Evolutionary conservation across 768 basidiomycete genomes (phyloP).

Genomic region (Hygrocybe coccinea): DNA sequence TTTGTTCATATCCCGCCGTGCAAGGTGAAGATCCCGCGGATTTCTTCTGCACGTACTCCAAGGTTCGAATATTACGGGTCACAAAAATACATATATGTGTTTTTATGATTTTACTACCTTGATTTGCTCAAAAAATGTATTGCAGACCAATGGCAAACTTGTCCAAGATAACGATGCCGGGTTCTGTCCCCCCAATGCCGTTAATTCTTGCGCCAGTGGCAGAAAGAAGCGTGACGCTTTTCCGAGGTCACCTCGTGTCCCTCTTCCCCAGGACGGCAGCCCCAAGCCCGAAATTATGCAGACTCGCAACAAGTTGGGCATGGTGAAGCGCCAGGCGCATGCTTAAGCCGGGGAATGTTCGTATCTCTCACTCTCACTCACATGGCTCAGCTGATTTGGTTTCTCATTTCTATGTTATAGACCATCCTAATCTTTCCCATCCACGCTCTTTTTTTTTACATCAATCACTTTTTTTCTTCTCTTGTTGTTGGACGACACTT

Average conservation of each 20-base stretch:
- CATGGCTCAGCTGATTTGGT: too few species aligned
- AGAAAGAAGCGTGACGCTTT: neutral
- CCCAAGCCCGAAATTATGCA: neutral
- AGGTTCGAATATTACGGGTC: neutral
- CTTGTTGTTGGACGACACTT: too few species aligned
- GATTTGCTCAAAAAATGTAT: neutral
- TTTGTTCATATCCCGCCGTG: neutral
- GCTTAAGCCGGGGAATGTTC: too few species aligned
- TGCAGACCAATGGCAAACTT: neutral
- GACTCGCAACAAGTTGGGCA: neutral
- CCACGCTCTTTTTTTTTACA: too few species aligned
- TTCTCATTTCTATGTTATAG: too few species aligned
- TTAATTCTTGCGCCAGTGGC: neutral
- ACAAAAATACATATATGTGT: neutral
- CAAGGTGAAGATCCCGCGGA: neutral
- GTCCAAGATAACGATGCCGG: neutral
- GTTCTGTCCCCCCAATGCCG: neutral
- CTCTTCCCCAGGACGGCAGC: neutral
- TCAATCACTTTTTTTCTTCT: too few species aligned
- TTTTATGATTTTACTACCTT: neutral
- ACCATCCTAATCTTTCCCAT: too few species aligned
- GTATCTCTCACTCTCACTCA: too few species aligned
- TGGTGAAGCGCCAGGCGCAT: neutral
- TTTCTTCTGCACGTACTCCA: slow-evolving; percentile 1
- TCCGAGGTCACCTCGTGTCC: neutral